These are phyloP conservation scores for Saccharomyces hybrid DNA, from an alignment of 1,139 yeast genomes.

Conservation along the genomic window DNA sequence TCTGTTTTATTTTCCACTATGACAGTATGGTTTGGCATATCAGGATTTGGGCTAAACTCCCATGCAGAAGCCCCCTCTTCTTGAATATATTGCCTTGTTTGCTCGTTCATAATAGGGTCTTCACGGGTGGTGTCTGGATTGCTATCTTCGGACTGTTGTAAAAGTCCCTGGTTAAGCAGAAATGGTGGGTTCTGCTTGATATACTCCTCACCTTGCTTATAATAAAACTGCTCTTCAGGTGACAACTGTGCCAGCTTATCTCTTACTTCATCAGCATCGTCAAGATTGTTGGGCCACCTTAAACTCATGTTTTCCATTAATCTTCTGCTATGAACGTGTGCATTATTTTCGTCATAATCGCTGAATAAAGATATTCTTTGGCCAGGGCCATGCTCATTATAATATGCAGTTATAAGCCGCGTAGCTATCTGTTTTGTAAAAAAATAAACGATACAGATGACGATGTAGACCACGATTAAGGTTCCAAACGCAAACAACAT, in stretches of 20 bases:
- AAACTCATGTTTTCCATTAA: constrained; percentile 14
- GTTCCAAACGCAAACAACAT: constrained; percentile 22
- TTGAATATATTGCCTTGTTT: constrained; percentile 48
- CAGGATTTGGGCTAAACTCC: constrained; percentile 74
- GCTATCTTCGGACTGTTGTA: constrained; percentile 5
- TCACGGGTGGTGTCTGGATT: constrained; percentile 33
- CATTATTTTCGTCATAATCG: constrained; percentile 6
- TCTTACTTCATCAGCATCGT: constrained; percentile 55
- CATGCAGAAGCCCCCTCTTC: constrained; percentile 92
- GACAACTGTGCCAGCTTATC: constrained; percentile 60
- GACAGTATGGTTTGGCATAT: constrained; percentile 52
- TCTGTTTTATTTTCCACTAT: constrained; percentile 68
- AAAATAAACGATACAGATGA: constrained; percentile 20
- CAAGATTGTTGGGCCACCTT: constrained; percentile 49
- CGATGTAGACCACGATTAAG: constrained; percentile 19
- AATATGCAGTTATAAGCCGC: constrained; percentile 12
- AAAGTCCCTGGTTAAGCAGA: constrained; percentile 36
- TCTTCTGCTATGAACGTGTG: constrained; percentile 4
- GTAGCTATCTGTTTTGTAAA: constrained; percentile 16
- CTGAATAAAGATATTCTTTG: constrained; percentile 15
- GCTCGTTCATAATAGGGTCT: constrained; percentile 45
- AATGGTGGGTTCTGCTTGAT: constrained; percentile 48
- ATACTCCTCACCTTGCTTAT: constrained; percentile 47
- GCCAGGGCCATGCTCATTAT: background rate
- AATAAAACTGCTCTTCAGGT: constrained; percentile 74